Evolutionary conservation across 495 filamentous ascomycete species (phyloP), one percentile per base, ranked within the genome.

Genomic region (Staphylotrichum tortipilum): DNA sequence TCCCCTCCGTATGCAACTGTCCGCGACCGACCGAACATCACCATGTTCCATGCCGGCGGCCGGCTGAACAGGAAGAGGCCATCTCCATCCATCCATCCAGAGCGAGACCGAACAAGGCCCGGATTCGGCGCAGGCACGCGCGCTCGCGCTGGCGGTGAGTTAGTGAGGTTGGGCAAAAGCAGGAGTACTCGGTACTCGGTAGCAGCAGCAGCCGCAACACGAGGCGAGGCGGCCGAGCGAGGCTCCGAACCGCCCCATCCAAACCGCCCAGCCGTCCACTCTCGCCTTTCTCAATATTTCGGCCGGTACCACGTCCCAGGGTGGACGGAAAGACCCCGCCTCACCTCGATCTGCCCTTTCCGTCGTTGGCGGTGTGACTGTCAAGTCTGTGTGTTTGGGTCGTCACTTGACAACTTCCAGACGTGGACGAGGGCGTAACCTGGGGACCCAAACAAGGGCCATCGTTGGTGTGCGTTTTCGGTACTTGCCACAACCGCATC

Each of bases 401-500:
- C 28, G 24, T 36, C 49, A 31, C 45, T 46, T 47, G 46, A 43
- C 40, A 30, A n/a, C 42, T 23, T 50, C 35, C 44, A 49, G 46
- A 50, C 39, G 41, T 30, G 28, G 46, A 29, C 31, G 39, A 37
- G 1, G 34, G 34, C 34, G 15, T 17, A 37, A 37, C 17, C 11
- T n/a, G n/a, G 37, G 39, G 37, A 22, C 18, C 40, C 18, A 26
- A 19, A 26, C 21, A 30, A 11, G 15, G 34, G 35, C 9, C 22
- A 24, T 19, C 44, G 48, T 24, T 24, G 28, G 24, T 21, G 38
- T 34, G 28, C 39, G n/a, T n/a, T 47, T 60, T 63, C 60, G 60
- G 60, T 63, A 60, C 55, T 63, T 58, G 52, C 58, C 55, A 55
- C 47, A 57, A 60, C 52, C 57, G 47, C 56, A 49, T 41, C 54